Conservation (phyloP, 192 early-diverging fungal species). For the Lobulomyces angularis region DNA sequence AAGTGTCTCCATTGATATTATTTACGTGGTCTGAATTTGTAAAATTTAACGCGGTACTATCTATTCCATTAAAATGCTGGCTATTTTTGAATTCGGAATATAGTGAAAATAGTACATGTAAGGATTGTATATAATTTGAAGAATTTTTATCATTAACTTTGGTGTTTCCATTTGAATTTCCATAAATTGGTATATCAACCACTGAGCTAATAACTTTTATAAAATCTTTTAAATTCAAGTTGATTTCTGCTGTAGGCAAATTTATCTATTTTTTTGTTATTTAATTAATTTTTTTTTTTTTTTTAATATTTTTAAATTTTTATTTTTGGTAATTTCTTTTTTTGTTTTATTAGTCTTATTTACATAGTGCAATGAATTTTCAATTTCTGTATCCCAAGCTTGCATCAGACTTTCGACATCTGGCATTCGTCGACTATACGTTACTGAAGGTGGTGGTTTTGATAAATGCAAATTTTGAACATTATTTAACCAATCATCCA, state of each 20-base stretch:
- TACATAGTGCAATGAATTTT: slow-evolving; percentile 28
- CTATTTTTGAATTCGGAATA: slow-evolving; percentile 50
- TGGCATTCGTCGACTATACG: slow-evolving; percentile 36
- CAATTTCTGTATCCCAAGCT: slow-evolving; percentile 40
- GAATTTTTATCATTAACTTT: slow-evolving; percentile 17
- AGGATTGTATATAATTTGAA: slow-evolving; percentile 19
- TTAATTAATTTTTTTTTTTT: slow-evolving; percentile 2
- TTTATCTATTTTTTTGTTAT: slow-evolving; percentile 9
- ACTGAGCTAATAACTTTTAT: slow-evolving; percentile 23
- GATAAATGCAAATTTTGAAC: slow-evolving; percentile 36
- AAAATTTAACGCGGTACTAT: neutral
- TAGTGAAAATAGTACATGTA: slow-evolving; percentile 39
- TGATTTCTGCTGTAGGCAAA: slow-evolving; percentile 31
- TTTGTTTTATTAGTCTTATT: slow-evolving; percentile 3
- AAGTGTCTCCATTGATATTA: no score
- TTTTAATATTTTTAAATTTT: neutral
- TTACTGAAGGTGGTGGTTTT: slow-evolving; percentile 24
- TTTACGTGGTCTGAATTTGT: no score
- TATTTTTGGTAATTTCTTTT: neutral
- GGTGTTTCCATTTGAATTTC: neutral
- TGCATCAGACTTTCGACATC: slow-evolving; percentile 51
- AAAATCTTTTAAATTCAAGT: slow-evolving; percentile 31
- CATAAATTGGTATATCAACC: slow-evolving; percentile 39
- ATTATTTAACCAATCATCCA: slow-evolving; percentile 41
- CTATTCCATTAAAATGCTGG: slow-evolving; percentile 42